Evolutionary conservation across 1,139 yeast genomes (phyloP).

Genomic region (Candida neerlandica): DNA sequence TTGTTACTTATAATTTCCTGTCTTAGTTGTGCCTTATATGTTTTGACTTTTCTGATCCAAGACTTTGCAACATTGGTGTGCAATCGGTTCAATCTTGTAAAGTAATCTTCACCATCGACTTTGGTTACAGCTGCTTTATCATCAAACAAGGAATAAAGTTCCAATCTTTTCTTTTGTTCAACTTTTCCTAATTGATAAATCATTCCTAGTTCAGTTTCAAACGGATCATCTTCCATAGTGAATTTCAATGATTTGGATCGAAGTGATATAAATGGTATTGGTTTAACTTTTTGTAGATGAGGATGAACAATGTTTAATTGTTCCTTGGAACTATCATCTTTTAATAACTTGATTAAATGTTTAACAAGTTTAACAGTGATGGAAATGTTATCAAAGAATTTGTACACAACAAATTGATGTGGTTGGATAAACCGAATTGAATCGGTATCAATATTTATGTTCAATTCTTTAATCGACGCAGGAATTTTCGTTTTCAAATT

Average conservation of each 20-base stretch:
- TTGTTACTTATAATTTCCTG: constrained; percentile 56
- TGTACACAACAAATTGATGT: constrained; percentile 58
- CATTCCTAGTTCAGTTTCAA: constrained; percentile 76
- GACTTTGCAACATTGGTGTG: constrained; percentile 29
- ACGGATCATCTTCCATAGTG: constrained; percentile 78
- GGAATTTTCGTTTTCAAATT: constrained; percentile 16
- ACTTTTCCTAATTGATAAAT: constrained; percentile 74
- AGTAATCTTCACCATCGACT: constrained; percentile 11
- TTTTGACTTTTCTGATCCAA: constrained; percentile 55
- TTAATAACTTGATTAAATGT: constrained; percentile 52
- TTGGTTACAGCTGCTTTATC: constrained; percentile 14
- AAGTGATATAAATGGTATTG: constrained; percentile 56
- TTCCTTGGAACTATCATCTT: constrained; percentile 26
- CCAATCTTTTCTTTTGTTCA: constrained; percentile 70
- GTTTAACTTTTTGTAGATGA: constrained; percentile 42
- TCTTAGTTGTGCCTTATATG: constrained; percentile 43
- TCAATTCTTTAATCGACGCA: constrained; percentile 10
- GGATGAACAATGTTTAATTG: constrained; percentile 30
- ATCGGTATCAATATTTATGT: constrained; percentile 20
- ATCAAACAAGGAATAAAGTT: constrained; percentile 59
- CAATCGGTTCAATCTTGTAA: constrained; percentile 18
- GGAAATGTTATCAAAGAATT: constrained; percentile 63
- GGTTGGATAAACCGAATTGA: constrained; percentile 47
- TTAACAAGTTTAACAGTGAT: constrained; percentile 56
- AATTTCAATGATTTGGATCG: constrained; percentile 51